Conservation (phyloP, 495 filamentous ascomycete genomes). For the Talaromyces nanjingensis region DNA sequence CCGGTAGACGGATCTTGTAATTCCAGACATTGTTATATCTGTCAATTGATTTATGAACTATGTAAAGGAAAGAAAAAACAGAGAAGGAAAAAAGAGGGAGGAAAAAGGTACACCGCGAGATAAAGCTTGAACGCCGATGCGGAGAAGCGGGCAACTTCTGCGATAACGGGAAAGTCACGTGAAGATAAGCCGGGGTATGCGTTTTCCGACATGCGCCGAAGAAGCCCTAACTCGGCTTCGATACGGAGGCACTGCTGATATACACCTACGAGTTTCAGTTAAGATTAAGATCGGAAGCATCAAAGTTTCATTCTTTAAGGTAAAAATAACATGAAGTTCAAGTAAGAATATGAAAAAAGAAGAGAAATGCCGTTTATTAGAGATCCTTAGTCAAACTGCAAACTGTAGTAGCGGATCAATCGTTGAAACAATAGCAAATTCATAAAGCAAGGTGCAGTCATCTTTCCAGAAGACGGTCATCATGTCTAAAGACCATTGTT, state of each 20-base stretch:
- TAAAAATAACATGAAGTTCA: neutral
- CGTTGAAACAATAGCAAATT: neutral
- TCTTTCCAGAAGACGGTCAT: neutral
- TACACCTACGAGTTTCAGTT: neutral
- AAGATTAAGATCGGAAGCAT: neutral
- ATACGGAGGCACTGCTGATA: neutral
- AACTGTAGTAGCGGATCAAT: neutral
- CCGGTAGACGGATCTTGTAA: neutral
- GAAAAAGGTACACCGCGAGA: constrained; percentile 11
- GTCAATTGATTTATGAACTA: constrained; percentile 12
- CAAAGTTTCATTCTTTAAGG: neutral
- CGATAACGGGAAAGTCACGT: constrained; percentile 17
- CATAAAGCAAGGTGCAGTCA: neutral
- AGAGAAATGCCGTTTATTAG: neutral
- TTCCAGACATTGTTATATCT: constrained; percentile 6
- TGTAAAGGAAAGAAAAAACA: constrained; percentile 17
- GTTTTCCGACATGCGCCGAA: constrained; percentile 7
- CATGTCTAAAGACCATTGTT: constrained; percentile 43
- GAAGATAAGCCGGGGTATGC: constrained; percentile 9
- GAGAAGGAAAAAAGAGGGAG: constrained; percentile 14
- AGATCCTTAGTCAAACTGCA: neutral
- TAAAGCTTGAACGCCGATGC: constrained; percentile 9
- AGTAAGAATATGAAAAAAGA: neutral
- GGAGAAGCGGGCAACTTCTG: constrained; percentile 15
- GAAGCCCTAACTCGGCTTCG: constrained; percentile 1